Base-by-base conservation (phyloP, 73 alveolate species). In the Paramecium caudatum region DNA sequence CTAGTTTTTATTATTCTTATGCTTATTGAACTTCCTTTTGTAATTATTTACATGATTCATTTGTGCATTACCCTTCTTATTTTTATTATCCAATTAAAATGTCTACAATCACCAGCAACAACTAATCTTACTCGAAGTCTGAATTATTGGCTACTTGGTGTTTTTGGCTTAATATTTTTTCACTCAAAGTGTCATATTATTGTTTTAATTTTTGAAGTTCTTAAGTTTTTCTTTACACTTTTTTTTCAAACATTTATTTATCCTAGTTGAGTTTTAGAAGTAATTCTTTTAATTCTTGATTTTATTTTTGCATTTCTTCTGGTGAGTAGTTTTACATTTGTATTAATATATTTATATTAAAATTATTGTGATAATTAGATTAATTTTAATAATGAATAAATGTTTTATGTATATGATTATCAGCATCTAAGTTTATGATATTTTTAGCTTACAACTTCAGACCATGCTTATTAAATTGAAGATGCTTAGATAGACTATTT, bases 241-340 rank as follows among this genome's bases (percentile, higher is more conserved):
- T 65, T 49, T 65, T 65, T 65, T 65, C 83, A 12, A 65, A 65
- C 83, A 65, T 65, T 16, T 33, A 6, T 5, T 65, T 65, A 33
- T 65, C 83, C 15, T 65, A 65, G 34, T 65, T 65, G 4, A 65
- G 17, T 65, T 65, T 65, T 1, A 65, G 47, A n/a, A 65, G 8
- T n/a, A 65, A 65, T 33, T 65, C 83, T 12, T 65, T 65, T 10
- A 65, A 36, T 33, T 65, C 83, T 21, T 65, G 34, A 65, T 65
- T 65, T 34, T 65, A 65, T 65, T 65, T 65, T 30, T 32, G 19
- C 19, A 65, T 30, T 16, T 65, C 83, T 32, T 65, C 83, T 27
- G 30, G 41, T 55, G 80, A 55, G 8, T 55, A 55, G 30, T 55
- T 55, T 55, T 55, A 9, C 80, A 55, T 55, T 55, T n/a, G n/a